Evolutionary conservation across 1,284 basidiomycete species (phyloP).

Genomic region (Athelia sp.): DNA sequence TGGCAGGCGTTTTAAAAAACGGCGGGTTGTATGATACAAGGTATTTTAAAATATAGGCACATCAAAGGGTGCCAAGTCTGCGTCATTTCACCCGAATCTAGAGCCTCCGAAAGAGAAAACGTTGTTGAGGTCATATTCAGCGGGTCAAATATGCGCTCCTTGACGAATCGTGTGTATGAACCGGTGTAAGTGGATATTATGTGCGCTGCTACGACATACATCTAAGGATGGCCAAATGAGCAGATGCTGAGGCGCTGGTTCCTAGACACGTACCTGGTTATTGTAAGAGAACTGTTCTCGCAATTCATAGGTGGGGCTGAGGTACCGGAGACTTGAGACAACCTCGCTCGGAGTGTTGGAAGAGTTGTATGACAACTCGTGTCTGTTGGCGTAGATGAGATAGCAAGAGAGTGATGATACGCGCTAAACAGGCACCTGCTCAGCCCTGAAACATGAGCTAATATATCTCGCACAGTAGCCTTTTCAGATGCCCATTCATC

Average conservation of each 20-base stretch:
- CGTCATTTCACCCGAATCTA: conserved; percentile 23
- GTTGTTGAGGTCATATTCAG: conserved; percentile 28
- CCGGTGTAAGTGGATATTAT: conserved; percentile 29
- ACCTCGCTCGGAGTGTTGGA: conserved; percentile 21
- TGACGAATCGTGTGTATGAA: conserved; percentile 27
- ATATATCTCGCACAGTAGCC: conserved; percentile 29
- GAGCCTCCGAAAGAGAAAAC: conserved; percentile 29
- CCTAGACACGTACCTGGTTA: too few relatives aligned
- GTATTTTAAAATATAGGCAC: too few relatives aligned
- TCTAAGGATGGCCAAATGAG: conserved; percentile 15
- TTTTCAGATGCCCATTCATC: conserved; percentile 29
- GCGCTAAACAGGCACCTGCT: conserved; percentile 20
- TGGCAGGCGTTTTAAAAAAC: too few relatives aligned
- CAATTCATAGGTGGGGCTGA: conserved; percentile 32
- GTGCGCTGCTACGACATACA: conserved; percentile 28
- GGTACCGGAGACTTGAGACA: conserved; percentile 24
- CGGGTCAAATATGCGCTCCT: conserved; percentile 23
- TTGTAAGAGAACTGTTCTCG: conserved; percentile 27
- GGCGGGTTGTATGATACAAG: too few relatives aligned
- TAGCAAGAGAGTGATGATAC: neutral
- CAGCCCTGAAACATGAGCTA: conserved; percentile 36
- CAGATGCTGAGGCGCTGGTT: too few relatives aligned
- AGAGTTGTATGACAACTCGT: conserved; percentile 28
- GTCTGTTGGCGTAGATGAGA: conserved; percentile 15
- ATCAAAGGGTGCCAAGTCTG: conserved; percentile 28